Evolutionary conservation across 2,329 filamentous ascomycete genomes (phyloP).

Genomic region (Colletotrichum higginsianum): DNA sequence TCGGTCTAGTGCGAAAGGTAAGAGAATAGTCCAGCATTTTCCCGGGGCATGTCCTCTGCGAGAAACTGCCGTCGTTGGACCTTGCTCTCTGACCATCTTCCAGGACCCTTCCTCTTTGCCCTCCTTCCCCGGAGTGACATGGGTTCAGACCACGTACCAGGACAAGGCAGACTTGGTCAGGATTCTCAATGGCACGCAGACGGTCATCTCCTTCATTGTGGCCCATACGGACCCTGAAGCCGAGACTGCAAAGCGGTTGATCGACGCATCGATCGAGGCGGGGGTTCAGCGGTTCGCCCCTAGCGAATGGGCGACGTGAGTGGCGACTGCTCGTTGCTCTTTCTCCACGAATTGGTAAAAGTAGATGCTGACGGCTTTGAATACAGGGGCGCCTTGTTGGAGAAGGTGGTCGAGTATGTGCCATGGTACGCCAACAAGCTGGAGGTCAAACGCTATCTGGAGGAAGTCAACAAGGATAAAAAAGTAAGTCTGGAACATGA

Average conservation of each 20-base stretch:
- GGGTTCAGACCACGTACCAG: constrained; percentile 61
- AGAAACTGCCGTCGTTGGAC: neutral
- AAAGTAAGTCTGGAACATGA: constrained; percentile 46
- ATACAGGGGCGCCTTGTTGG: neutral
- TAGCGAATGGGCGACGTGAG: constrained; percentile 68
- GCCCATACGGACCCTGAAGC: constrained; percentile 51
- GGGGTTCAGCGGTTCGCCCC: constrained; percentile 74
- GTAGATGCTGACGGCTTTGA: neutral
- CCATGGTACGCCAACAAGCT: constrained; percentile 59
- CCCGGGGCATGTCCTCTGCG: fast-evolving
- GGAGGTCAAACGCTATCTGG: constrained; percentile 56
- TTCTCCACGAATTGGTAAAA: fast-evolving
- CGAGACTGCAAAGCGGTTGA: constrained; percentile 67
- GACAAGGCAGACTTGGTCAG: constrained; percentile 54
- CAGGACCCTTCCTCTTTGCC: constrained; percentile 43
- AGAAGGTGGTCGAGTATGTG: constrained; percentile 25
- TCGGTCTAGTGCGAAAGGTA: constrained; percentile 49
- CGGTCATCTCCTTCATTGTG: constrained; percentile 66
- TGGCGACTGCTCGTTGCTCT: neutral
- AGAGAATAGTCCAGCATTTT: neutral
- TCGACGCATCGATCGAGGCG: constrained; percentile 71
- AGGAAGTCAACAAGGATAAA: constrained; percentile 57
- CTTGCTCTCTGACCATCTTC: neutral
- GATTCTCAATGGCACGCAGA: constrained; percentile 63
- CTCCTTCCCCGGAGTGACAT: constrained; percentile 51